Evolutionary conservation across 2,329 filamentous ascomycete genomes (phyloP).

Genomic region (Diaporthe nobilis): DNA sequence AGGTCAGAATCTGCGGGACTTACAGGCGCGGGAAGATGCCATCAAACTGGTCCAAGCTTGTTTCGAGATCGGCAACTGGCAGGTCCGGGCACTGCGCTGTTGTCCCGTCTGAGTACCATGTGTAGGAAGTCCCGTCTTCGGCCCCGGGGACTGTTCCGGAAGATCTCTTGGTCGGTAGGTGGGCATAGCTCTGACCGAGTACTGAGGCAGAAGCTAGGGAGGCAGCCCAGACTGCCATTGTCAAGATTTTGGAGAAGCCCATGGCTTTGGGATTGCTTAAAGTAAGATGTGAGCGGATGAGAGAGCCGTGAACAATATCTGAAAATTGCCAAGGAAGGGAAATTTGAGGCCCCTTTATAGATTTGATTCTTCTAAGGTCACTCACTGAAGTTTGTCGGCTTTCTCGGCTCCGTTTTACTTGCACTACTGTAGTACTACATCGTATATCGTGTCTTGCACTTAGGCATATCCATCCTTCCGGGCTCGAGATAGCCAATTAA

Average conservation of each 20-base stretch:
- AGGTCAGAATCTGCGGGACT: background rate
- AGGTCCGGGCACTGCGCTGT: constrained; percentile 26
- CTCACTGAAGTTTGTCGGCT: background rate
- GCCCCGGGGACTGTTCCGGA: constrained; percentile 22
- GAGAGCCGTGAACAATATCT: background rate
- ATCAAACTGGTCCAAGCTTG: constrained; percentile 30
- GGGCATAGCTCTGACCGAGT: constrained; percentile 1
- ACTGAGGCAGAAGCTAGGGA: constrained; percentile 1
- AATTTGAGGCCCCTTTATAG: background rate
- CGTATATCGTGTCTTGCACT: background rate
- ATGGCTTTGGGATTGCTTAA: background rate
- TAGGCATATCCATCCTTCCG: constrained; percentile 6
- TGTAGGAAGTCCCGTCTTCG: constrained; percentile 28
- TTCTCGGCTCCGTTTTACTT: background rate
- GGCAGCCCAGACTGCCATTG: constrained; percentile 6
- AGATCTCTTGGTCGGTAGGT: constrained; percentile 15
- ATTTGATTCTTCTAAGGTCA: background rate
- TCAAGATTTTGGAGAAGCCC: constrained; percentile 2
- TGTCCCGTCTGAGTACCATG: constrained; percentile 1
- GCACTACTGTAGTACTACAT: background rate
- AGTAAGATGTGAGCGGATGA: background rate
- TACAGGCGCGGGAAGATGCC: constrained; percentile 18
- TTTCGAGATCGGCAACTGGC: constrained; percentile 5
- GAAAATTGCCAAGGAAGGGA: background rate
- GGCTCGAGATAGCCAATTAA: background rate